Percentiles rank a stretch among this genome's conserved stretches.
Conservation (phyloP, 176 grass and related monocot species). For the Ensete ventricosum region DNA sequence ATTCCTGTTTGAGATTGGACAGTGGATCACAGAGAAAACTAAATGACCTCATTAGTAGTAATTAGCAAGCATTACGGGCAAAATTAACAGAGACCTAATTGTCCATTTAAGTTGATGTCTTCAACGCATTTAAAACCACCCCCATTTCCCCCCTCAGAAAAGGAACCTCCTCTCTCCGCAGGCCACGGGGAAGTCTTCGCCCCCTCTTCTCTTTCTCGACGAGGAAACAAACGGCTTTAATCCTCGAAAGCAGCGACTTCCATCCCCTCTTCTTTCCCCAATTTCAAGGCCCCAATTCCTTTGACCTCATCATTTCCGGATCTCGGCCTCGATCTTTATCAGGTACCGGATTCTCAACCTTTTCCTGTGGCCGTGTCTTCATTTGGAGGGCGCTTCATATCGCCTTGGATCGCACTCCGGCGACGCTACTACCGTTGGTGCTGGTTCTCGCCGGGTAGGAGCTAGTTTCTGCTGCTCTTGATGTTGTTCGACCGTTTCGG, state of each 20-base stretch:
- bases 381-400: background rate
- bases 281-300: background rate
- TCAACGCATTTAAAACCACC: background rate
- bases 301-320: slow-evolving; percentile 15
- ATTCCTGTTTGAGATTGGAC: too few relatives aligned
- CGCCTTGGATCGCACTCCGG: background rate
- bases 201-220: background rate
- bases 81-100: background rate
- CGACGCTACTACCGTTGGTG: background rate
- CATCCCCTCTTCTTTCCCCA: background rate
- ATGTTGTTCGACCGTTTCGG: background rate
- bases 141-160: background rate
- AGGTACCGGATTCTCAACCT: background rate
- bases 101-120: background rate
- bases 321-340: background rate
- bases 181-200: background rate
- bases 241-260: slow-evolving; percentile 6
- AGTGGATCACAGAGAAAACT: background rate
- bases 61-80: background rate
- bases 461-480: background rate
- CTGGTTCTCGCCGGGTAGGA: too few relatives aligned
- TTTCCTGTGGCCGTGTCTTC: background rate
- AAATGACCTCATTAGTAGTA: background rate
- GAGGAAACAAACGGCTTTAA: slow-evolving; percentile 3
- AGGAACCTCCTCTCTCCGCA: background rate